Base-by-base conservation (phyloP, 2,329 filamentous ascomycete genomes). In the Sporothrix inflata region DNA sequence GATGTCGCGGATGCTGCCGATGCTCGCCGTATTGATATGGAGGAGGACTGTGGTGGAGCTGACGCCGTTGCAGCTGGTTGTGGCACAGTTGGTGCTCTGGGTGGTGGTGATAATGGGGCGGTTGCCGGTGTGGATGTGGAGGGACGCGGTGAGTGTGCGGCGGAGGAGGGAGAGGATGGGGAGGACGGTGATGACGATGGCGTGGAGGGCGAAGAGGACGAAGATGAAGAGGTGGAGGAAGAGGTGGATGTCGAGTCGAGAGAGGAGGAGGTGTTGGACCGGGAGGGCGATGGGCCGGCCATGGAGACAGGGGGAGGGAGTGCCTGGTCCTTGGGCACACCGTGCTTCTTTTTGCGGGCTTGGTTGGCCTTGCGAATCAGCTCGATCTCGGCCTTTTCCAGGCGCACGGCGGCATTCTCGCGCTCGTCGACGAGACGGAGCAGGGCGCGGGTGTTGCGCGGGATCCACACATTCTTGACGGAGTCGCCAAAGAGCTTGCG, bases 391-490 rank as follows among this genome's bases (percentile, higher is more conserved):
- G 93, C 94, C 73, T 84, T 88, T 80, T 98, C 95, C 3, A 98
- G 87, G 77, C 93, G 91, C 80, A 92, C 88, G 1, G 94, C 91
- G 4, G 88, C 87, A 71, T 90, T 87, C 76, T 97, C 90, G 47
- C 95, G 89, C 73, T 95, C 89, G 70, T 91, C 86, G 14, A 97
- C 92, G 69, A 94, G 85, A 21, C 94, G 87, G 73, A 93, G 89
- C n/a, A 98, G 83, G 55, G 92, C 86, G 68, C 89, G 88, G 7
- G 89, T 90, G 77, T 96, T 90, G 8, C 89, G 91, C 1, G 90
- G 89, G 42, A 97, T 87, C 96, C 96, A 98, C 24, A 97, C 86
- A 71, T 92, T 91, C 79, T 92, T 91, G 69, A 96, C 92, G 21
- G 90, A 88, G 40, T 91, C 86, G 21, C 93, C 93, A 78, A 97